These are phyloP conservation scores for Megacollybia platyphylla DNA, from an alignment of 1,284 basidiomycete genomes.

Conservation along the genomic window DNA sequence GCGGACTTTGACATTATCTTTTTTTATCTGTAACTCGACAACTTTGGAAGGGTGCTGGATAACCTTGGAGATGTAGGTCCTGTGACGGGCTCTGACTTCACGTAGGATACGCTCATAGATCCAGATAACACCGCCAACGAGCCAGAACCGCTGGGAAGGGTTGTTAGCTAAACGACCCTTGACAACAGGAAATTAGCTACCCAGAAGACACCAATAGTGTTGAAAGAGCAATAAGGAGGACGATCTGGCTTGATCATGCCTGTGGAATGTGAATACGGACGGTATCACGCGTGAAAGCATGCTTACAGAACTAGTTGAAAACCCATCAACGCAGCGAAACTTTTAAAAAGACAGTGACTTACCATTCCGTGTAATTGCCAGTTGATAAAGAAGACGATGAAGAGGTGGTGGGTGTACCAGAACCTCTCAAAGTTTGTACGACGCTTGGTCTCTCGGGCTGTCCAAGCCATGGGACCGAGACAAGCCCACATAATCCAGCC, in stretches of 20 bases:
- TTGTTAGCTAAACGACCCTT: constrained; percentile 3
- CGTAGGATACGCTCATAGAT: constrained; percentile 77
- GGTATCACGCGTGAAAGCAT: too few species aligned
- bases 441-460: constrained; percentile 67
- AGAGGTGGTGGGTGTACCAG: constrained; percentile 85
- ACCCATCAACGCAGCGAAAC: too few species aligned
- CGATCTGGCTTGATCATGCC: constrained; percentile 89
- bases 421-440: constrained; percentile 71
- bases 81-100: constrained; percentile 76
- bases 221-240: constrained; percentile 73
- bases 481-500: constrained; percentile 82
- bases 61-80: constrained; percentile 85
- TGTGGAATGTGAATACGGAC: too few species aligned
- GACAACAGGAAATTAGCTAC: constrained; percentile 27
- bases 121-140: constrained; percentile 78
- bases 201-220: constrained; percentile 88
- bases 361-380: constrained; percentile 95
- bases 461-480: constrained; percentile 71
- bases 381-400: constrained; percentile 78
- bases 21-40: constrained; percentile 88
- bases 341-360: constrained; percentile 7
- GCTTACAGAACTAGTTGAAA: too few species aligned
- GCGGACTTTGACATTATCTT: constrained; percentile 68
- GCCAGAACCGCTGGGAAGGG: constrained; percentile 64
- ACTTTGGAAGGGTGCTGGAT: constrained; percentile 87